Evolutionary conservation across 1,284 basidiomycete genomes (phyloP).

Genomic region (Neolentinus lepideus): DNA sequence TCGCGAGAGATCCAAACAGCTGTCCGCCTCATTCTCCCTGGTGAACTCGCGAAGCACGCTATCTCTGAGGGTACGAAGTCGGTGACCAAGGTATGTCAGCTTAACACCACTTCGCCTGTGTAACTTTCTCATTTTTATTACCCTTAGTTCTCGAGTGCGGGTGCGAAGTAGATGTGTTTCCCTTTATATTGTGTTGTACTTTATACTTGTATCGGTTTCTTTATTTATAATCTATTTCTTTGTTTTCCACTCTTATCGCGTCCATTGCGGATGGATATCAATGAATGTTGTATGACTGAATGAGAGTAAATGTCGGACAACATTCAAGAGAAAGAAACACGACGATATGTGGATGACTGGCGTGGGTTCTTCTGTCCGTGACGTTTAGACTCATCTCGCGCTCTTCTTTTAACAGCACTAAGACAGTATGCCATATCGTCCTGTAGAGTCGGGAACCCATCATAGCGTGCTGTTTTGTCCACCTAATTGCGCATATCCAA

Average conservation of each 20-base stretch:
- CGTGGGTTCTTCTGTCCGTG: too few species aligned
- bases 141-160: constrained; percentile 56
- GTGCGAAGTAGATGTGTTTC: constrained; percentile 32
- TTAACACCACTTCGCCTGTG: background rate
- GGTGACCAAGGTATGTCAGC: constrained; percentile 24
- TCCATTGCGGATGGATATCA: background rate
- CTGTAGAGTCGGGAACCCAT: too few species aligned
- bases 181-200: background rate
- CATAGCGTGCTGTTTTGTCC: too few species aligned
- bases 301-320: background rate
- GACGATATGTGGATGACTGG: too few species aligned
- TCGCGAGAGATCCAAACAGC: constrained; percentile 92
- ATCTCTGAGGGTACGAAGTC: constrained; percentile 73
- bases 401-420: too few species aligned
- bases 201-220: background rate
- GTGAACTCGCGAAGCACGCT: constrained; percentile 78
- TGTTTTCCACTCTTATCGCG: background rate
- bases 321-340: too few species aligned
- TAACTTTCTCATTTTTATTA: constrained; percentile 1
- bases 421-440: too few species aligned
- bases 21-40: constrained; percentile 86
- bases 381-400: too few species aligned
- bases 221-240: background rate
- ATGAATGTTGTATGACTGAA: background rate
- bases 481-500: too few species aligned